Base-by-base conservation (phyloP, 805 yeast genomes). In the Isabelozyma heimii region DNA sequence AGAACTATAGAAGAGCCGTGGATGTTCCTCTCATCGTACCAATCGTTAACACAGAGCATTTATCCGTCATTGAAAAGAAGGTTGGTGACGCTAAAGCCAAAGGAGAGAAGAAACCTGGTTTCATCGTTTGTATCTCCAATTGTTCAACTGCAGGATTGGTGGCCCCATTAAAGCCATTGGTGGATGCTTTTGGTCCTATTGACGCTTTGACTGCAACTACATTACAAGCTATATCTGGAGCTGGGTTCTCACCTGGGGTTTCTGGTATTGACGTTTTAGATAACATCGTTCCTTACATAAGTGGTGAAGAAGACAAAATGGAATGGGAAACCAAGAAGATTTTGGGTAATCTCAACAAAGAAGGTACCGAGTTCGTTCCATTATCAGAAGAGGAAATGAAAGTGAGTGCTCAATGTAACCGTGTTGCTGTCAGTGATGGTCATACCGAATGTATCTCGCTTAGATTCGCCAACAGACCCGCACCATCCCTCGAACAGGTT, bases 251-350 rank as follows among this genome's bases (percentile, higher is more conserved):
- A 8, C 99, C 99, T 44, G 99, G 99, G 67, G 96, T 91, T 48
- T 84, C 97, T 17, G 94, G 96, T 55, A 91, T 94, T 70, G 98
- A 94, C 65, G 84, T 92, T 47, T 78, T 94, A 60, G 99, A 94
- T 72, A 94, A 94, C 73, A 80, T 94, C 57, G 90, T 94, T 48
- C 99, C 99, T 40, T 94, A 76, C 79, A 94, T 94, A 63, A 78
- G 91, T 55, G 97, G 98, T 42, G 99, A 94, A 73, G 99, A 94
- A 74, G 99, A 94, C 59, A 94, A 94, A 75, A 89, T 94, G 60
- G 99, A 94, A 73, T 91, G 96, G 95, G 99, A 94, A 76, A 91
- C 98, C 47, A 88, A 89, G 66, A 94, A 94, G 76, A 94, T 94
- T 56, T 79, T 94, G 61, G 97, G 97, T 54, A 65, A 75, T 47